phyloP scores from a whole-genome alignment of 768 basidiomycete species.

The Rhodotorula sphaerocarpa region DNA sequence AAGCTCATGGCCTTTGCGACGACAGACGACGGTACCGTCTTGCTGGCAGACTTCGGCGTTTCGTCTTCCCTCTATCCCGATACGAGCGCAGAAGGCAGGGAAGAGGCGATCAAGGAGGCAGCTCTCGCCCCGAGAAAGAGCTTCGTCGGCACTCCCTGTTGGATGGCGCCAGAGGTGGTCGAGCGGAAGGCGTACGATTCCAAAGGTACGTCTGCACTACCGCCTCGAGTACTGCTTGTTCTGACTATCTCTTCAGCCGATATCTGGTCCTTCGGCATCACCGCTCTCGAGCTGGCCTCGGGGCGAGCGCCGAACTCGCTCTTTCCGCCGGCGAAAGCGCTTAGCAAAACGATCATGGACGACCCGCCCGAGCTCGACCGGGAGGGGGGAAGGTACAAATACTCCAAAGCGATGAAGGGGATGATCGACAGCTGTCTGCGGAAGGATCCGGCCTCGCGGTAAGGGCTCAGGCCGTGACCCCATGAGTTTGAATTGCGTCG shows the following conservation, averaged over 20 bases:
- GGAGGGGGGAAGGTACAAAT: constrained; percentile 61
- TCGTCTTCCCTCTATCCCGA: constrained; percentile 74
- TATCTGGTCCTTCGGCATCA: constrained; percentile 95
- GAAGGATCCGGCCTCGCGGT: constrained; percentile 77
- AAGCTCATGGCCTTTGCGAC: too few species aligned
- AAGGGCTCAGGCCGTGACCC: constrained; percentile 17
- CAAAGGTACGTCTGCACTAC: constrained; percentile 30
- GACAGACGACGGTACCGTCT: constrained; percentile 49
- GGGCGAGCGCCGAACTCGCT: constrained; percentile 78
- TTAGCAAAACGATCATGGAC: constrained; percentile 73
- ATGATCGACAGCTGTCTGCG: constrained; percentile 70
- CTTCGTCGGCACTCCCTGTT: constrained; percentile 94
- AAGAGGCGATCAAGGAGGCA: background rate
- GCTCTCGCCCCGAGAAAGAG: constrained; percentile 69
- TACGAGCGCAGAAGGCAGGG: constrained; percentile 53
- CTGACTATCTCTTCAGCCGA: constrained; percentile 55
- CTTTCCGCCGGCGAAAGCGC: constrained; percentile 62
- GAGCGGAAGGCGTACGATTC: constrained; percentile 69
- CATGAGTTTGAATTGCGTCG: background rate
- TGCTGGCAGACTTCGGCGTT: constrained; percentile 86
- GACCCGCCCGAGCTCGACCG: constrained; percentile 69
- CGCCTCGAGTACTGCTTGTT: background rate
- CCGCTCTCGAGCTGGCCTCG: constrained; percentile 79
- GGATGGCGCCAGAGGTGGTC: constrained; percentile 96
- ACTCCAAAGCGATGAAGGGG: constrained; percentile 73